Base-by-base conservation (phyloP, 352 stramenopile species). In the Globisporangium solare region DNA sequence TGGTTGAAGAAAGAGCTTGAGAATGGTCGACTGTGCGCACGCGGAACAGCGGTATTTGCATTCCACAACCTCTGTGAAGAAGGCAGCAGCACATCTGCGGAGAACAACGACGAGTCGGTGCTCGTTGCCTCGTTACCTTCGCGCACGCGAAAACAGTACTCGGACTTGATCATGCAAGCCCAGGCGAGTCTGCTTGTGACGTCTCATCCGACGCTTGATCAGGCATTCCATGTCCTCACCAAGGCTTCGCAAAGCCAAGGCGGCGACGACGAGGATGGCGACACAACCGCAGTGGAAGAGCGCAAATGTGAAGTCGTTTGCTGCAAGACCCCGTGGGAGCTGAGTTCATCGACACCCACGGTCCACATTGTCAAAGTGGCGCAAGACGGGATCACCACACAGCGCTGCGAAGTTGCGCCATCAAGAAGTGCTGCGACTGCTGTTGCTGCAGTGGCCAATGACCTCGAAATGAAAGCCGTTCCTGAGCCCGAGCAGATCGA, bases 1-100 rank as follows among this genome's bases (percentile, higher is more conserved):
- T 94, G 85, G 85, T 64, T 92, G 18, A 64, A 61, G 41, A 86
- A 84, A 50, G 85, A 92, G 50, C 50, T 94, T 13, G 82, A 92
- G 15, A 85, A 94, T 40, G 85, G 80, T n/a, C 86, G 89, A 54
- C 48, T 94, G 6, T 92, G 82, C 54, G 79, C 80, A 46, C 74
- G 76, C 43, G 79, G 83, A 18, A 89, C 79, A 0, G 70, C 82
- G 6, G 68, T 94, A 18, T 61, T 92, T 32, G 71, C 65, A 40
- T 78, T 74, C 6, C 61, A 88, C 43, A 61, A 71, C 22, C 49
- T 88, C 11, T 39, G 27, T 24, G 58, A 53, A 21, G 14, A 27
- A 18, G 27, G 40, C 27, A 35, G 5, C 7, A 8, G 27, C 3
- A 12, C 0, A 31, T 6, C 22, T 39, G 32, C 22, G 47, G 43